phyloP scores from a whole-genome alignment of 2,329 filamentous ascomycete species.

The Neofusicoccum sp. region DNA sequence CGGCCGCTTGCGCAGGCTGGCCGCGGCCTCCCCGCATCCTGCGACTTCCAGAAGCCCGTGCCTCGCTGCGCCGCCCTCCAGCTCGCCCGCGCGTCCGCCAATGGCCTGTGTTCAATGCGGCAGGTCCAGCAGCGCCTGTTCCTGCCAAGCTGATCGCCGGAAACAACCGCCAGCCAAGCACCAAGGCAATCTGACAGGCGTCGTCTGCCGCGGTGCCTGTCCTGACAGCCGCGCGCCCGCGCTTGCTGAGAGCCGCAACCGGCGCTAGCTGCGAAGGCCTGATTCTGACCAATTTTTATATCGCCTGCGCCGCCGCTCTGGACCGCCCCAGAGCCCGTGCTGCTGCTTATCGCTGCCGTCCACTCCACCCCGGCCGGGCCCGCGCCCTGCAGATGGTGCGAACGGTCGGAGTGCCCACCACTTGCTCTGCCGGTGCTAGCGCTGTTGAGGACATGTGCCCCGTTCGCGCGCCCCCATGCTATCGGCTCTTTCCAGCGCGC shows the following conservation, averaged over 20 bases:
- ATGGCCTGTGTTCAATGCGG: no score
- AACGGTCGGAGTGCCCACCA: background rate
- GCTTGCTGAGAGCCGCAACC: no score
- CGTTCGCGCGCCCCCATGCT: no score
- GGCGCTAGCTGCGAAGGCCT: background rate
- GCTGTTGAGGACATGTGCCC: background rate
- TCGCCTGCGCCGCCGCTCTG: background rate
- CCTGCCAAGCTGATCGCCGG: no score
- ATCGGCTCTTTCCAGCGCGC: no score
- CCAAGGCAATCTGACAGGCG: background rate
- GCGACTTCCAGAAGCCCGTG: background rate
- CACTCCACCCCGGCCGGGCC: background rate
- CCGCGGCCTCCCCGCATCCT: background rate
- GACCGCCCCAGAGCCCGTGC: conserved; percentile 1
- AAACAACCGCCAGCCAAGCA: no score
- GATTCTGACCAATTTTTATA: background rate
- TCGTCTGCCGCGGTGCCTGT: no score
- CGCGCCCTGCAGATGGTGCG: no score
- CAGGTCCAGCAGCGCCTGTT: no score
- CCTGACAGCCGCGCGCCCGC: no score
- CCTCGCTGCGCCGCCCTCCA: background rate
- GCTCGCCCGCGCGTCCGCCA: background rate
- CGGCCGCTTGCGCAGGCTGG: background rate
- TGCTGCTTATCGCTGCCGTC: background rate
- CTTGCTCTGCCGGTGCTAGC: background rate